Evolutionary conservation across 2,329 filamentous ascomycete species (phyloP).

Genomic region (Dactylellina cionopaga): DNA sequence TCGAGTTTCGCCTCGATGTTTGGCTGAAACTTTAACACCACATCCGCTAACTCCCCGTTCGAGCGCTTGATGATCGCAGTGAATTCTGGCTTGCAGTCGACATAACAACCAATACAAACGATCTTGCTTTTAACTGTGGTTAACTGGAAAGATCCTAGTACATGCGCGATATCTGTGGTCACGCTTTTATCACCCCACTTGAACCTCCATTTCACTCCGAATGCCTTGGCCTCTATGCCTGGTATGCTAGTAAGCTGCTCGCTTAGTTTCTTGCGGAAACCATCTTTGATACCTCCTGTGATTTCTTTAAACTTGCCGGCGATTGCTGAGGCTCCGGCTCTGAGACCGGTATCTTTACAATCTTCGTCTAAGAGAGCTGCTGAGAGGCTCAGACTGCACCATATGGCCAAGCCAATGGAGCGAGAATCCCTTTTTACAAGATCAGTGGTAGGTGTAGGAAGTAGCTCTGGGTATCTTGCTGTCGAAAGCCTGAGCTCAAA

Average conservation of each 20-base stretch:
- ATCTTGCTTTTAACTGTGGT: background rate
- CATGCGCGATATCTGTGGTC: background rate
- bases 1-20: background rate
- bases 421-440: background rate
- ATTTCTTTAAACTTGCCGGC: background rate
- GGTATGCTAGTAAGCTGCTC: background rate
- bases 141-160: background rate
- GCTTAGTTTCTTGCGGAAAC: background rate
- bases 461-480: background rate
- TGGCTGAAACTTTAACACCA: background rate
- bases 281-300: background rate
- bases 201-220: background rate
- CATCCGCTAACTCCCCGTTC: background rate
- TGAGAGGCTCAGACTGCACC: background rate
- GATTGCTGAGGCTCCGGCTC: background rate
- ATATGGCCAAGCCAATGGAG: background rate
- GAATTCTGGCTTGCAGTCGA: background rate
- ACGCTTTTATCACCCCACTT: background rate
- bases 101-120: background rate
- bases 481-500: conserved; percentile 5
- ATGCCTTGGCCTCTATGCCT: background rate
- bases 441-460: too few species aligned
- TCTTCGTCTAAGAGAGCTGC: too few species aligned
- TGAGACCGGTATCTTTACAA: too few species aligned
- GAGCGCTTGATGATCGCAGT: background rate